Evolutionary conservation across 371 early-diverging fungal species (phyloP), one percentile per base, ranked within the genome.

Genomic region (Dipsacomyces acuminosporus): DNA sequence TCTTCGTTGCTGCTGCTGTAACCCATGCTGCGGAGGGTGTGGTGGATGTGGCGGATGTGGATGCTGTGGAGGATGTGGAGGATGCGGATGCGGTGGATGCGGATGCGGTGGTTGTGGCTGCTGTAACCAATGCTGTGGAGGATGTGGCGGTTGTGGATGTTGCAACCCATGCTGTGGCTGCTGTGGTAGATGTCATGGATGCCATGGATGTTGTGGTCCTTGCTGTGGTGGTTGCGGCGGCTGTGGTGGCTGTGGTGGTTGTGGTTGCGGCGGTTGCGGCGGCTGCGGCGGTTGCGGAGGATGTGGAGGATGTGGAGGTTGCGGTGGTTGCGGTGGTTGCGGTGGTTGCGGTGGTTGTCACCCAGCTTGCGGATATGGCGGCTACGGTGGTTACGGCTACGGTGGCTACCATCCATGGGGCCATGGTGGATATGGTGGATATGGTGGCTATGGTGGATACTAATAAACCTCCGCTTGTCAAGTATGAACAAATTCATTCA

Each of bases 81-180:
- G 54, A 7, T 20, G 21, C 15, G 30, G 41, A 8, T 46, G 54
- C 43, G 22, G 42, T 14, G 40, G 40, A 2, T 45, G 46, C 46
- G 25, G 54, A n/a, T n/a, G n/a, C n/a, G n/a, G n/a, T 21, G 57
- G 57, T 2, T 50, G 44, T 8, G 52, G 53, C 6, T 53, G 60
- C 1, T 45, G 41, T n/a, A 25, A 45, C 8, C 45, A 22, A 20
- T 44, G 58, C 1, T 56, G 50, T 22, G 56, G 56, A 20, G 49
- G 49, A 17, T 56, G 44, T 20, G 11, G 38, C 14, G 38, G 17
- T 4, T 11, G n/a, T 13, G 38, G 38, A 38, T 34, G 14, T 34
- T 34, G 34, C 34, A 7, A 34, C 14, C 7, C 8, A 8, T 51
- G 59, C 11, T 49, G 30, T 17, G 51, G 51, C 17, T 50, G 51